A percentile compares a stretch with the other conserved stretches of the same genome.
Evolutionary conservation across 148 eudicot species (phyloP).

Genomic region (Simmondsia chinensis): DNA sequence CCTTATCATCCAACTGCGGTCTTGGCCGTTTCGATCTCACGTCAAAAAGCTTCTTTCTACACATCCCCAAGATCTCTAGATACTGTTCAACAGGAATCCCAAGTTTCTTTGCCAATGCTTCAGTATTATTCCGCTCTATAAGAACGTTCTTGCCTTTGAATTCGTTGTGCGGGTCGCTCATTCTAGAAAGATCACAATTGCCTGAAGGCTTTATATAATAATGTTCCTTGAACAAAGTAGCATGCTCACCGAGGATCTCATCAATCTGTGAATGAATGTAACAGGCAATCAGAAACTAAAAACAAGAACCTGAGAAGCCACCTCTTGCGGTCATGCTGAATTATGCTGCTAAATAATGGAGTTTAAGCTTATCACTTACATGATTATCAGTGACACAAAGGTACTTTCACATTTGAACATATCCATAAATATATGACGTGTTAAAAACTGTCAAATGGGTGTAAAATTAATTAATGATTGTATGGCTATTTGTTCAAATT

Average conservation of each 20-base stretch:
- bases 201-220: conserved; percentile 75
- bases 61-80: conserved; percentile 45
- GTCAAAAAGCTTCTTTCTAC: conserved; percentile 61
- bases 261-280: conserved; percentile 52
- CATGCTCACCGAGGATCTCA: conserved; percentile 62
- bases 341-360: too few relatives aligned
- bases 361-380: too few relatives aligned
- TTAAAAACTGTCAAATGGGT: too few relatives aligned
- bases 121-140: conserved; percentile 65
- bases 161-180: conserved; percentile 92
- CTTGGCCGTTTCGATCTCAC: conserved; percentile 62
- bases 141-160: conserved; percentile 84
- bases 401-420: too few relatives aligned
- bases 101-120: conserved; percentile 60
- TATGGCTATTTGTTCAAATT: too few relatives aligned
- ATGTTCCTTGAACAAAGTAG: conserved; percentile 67
- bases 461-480: too few relatives aligned
- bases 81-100: conserved; percentile 49
- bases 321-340: too few relatives aligned
- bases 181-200: conserved; percentile 76
- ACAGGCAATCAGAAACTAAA: not conserved
- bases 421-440: too few relatives aligned
- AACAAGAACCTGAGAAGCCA: conserved; percentile 1
- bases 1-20: conserved; percentile 94
- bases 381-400: too few relatives aligned